A percentile compares a stretch with the other conserved stretches of the same genome.
Conservation (phyloP, 2,329 filamentous ascomycete genomes). For the Chrysoporthe deuterocubensis region DNA sequence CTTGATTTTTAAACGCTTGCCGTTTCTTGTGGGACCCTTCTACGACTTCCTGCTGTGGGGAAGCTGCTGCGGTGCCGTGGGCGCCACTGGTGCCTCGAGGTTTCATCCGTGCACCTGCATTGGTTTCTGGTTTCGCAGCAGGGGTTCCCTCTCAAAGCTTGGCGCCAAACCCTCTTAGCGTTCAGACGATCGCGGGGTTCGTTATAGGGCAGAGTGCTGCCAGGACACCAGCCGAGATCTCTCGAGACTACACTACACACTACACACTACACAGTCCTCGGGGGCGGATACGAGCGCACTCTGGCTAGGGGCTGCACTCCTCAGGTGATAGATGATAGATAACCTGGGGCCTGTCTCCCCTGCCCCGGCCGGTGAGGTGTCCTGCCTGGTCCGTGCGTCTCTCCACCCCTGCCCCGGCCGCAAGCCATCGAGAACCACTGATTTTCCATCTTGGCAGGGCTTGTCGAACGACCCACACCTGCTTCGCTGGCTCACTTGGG, state of each 20-base stretch:
- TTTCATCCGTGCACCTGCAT: neutral
- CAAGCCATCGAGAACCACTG: slow-evolving; percentile 8
- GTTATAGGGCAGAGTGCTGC: neutral
- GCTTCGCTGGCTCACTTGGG: neutral
- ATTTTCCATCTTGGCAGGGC: slow-evolving; percentile 6
- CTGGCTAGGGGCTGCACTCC: too few species aligned
- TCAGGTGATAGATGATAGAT: too few species aligned
- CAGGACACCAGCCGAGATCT: neutral
- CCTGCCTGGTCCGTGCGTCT: slow-evolving; percentile 2
- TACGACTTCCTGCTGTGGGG: slow-evolving; percentile 10
- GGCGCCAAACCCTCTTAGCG: slow-evolving; percentile 7
- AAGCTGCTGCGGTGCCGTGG: neutral
- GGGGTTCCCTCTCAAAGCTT: slow-evolving; percentile 12
- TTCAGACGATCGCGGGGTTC: slow-evolving; percentile 5
- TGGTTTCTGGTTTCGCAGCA: slow-evolving; percentile 14
- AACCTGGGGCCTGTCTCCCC: too few species aligned
- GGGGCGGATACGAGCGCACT: too few species aligned
- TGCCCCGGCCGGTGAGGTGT: neutral
- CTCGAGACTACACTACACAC: neutral
- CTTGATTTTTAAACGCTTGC: slow-evolving; percentile 24
- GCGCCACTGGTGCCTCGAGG: neutral
- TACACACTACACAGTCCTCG: neutral
- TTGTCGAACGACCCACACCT: slow-evolving; percentile 14
- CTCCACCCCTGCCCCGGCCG: neutral
- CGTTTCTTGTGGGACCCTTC: slow-evolving; percentile 22